Evolutionary conservation across 2,329 filamentous ascomycete species (phyloP).

Genomic region (Claviceps quebecensis): DNA sequence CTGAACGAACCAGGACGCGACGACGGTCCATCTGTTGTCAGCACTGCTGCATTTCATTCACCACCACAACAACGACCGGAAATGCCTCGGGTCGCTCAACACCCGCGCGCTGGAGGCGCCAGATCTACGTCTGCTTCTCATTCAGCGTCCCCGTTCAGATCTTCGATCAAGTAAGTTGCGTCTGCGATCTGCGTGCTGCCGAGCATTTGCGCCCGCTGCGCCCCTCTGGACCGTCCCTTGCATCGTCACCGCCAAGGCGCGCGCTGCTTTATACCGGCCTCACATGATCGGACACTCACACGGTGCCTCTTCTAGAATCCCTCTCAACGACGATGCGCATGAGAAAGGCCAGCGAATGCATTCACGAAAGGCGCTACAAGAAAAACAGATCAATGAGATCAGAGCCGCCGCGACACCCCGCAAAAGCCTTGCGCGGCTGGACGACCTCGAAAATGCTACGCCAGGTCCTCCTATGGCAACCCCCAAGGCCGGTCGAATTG

Average conservation of each 20-base stretch:
- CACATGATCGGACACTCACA: constrained; percentile 1
- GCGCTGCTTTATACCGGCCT: not conserved
- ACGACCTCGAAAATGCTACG: constrained; percentile 42
- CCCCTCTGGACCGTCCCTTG: not conserved
- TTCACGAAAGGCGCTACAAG: constrained; percentile 75
- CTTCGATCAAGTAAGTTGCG: constrained; percentile 39
- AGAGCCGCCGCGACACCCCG: constrained; percentile 57
- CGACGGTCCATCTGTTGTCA: not conserved
- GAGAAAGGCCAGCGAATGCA: constrained; percentile 84
- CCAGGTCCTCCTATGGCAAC: constrained; percentile 42
- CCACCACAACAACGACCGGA: constrained; percentile 10
- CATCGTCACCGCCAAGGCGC: not conserved
- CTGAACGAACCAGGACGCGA: constrained; percentile 7
- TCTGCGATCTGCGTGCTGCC: not conserved
- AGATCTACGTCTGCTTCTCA: constrained; percentile 33
- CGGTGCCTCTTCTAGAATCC: constrained; percentile 47
- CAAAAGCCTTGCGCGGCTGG: constrained; percentile 45
- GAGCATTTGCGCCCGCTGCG: not conserved
- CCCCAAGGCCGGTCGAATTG: constrained; percentile 26
- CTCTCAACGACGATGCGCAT: constrained; percentile 85
- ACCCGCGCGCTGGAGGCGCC: constrained; percentile 33
- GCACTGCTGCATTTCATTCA: not conserved
- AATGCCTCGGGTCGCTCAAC: constrained; percentile 47
- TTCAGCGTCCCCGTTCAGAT: constrained; percentile 40
- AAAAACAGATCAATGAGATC: constrained; percentile 84